These are phyloP conservation scores for Dendrocalamus latiflorus DNA, from an alignment of 202 grass and related monocot species.

Conservation along the genomic window DNA sequence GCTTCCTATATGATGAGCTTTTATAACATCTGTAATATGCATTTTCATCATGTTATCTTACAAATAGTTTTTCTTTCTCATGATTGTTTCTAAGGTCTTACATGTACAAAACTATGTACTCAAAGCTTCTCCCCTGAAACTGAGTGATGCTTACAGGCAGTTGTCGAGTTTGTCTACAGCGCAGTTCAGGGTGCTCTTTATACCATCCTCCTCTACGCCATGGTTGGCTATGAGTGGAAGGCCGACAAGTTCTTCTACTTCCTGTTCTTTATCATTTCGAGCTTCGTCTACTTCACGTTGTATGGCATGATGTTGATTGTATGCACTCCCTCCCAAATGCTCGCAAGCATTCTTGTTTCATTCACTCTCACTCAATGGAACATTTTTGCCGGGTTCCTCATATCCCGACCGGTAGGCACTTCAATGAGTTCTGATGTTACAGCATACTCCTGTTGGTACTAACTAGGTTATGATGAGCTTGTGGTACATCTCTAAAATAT, in stretches of 20 bases:
- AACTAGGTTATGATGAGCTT: not conserved
- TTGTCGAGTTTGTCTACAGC: constrained; percentile 54
- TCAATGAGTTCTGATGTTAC: too few species aligned
- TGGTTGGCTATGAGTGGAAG: too few species aligned
- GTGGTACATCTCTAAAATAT: not conserved
- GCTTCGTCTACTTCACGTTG: too few species aligned
- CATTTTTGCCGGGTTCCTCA: too few species aligned
- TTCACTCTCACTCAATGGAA: too few species aligned
- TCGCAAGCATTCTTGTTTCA: too few species aligned
- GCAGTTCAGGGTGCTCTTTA: constrained; percentile 37
- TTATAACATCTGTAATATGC: not conserved
- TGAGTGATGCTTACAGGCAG: constrained; percentile 21
- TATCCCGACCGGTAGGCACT: too few species aligned
- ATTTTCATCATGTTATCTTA: not conserved
- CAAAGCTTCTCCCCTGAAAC: constrained; percentile 12
- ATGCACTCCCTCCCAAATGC: too few species aligned
- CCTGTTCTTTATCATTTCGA: too few species aligned
- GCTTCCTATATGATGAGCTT: not conserved
- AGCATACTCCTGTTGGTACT: not conserved
- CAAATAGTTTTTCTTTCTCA: not conserved
- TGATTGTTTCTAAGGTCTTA: not conserved
- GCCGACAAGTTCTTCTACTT: too few species aligned
- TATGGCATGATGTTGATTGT: too few species aligned
- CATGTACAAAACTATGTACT: not conserved
- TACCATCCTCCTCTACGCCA: constrained; percentile 26